Conservation (phyloP, 2,329 filamentous ascomycete species). For the Alternaria triticimaculans region DNA sequence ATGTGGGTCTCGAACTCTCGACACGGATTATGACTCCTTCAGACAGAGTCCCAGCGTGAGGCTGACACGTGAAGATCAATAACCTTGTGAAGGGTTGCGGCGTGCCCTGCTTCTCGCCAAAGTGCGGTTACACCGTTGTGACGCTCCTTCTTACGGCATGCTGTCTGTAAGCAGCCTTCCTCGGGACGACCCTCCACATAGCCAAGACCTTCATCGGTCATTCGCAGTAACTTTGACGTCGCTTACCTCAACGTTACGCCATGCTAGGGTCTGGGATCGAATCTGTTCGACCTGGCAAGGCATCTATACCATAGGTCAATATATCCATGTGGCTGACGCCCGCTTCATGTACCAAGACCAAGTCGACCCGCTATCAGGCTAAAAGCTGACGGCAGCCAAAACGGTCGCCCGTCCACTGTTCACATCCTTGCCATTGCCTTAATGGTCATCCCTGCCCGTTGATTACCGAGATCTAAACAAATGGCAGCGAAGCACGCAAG, state of each 20-base stretch:
- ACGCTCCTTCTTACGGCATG: slow-evolving; percentile 3
- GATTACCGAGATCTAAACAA: slow-evolving; percentile 24
- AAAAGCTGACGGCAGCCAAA: slow-evolving; percentile 29
- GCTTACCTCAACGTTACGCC: slow-evolving; percentile 19
- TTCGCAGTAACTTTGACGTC: slow-evolving; percentile 15
- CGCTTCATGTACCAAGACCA: slow-evolving; percentile 22
- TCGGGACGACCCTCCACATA: slow-evolving; percentile 36
- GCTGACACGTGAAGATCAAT: slow-evolving; percentile 5
- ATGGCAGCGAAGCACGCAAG: slow-evolving; percentile 22
- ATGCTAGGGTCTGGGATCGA: slow-evolving; percentile 20
- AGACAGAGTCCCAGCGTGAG: not conserved
- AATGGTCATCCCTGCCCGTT: slow-evolving; percentile 20
- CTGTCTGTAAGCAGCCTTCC: slow-evolving; percentile 35
- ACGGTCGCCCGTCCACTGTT: slow-evolving; percentile 27
- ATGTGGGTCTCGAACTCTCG: not conserved
- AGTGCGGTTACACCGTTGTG: not conserved
- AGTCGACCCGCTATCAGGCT: slow-evolving; percentile 32
- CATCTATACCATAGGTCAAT: slow-evolving; percentile 29
- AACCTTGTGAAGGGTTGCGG: not conserved
- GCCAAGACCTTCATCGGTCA: slow-evolving; percentile 9
- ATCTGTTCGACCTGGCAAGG: slow-evolving; percentile 16
- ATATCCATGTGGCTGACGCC: slow-evolving; percentile 32
- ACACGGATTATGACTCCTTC: not conserved
- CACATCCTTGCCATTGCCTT: slow-evolving; percentile 22
- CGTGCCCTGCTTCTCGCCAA: not conserved